Evolutionary conservation across 176 grass and related monocot genomes (phyloP), one percentile per base, ranked within the genome.

Genomic region (Musa beccarii): DNA sequence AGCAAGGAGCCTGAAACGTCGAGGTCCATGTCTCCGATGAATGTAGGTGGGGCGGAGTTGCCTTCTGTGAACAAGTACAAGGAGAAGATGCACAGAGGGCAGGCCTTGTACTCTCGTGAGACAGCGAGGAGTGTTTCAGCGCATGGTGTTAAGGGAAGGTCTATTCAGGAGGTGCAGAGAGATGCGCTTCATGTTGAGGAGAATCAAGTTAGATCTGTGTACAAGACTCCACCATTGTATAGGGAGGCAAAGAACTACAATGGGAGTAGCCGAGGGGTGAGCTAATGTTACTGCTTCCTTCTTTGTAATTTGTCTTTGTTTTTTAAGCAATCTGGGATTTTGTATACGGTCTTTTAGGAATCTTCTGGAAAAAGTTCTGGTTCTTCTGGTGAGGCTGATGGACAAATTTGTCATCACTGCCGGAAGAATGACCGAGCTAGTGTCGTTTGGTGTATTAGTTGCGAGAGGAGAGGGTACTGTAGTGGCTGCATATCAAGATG

Each of bases 391-490:
- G 72, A 49, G 15, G 65, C 52, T 22, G 63, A 57, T 28, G 54
- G 20, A 19, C 51, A 51, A 25, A 93, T 63, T 53, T 98, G 94
- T 75, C 95, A 99, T 83, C 90, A 99, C 72, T 99, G 95, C 83
- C 82, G 84, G 52, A 90, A 73, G 68, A 82, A 34, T 29, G 81
- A 66, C 49, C 43, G 43, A 52, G n/a, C 51, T 14, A 75, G 70
- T 71, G 68, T 82, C 69, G 26, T 86, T 22, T 97, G 87, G 84
- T 98, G 95, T 55, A 59, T 61, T 21, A 93, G 84, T 76, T 98
- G 95, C 25, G 88, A 89, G 11, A 82, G 87, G 56, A 98, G 86
- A 75, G 90, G 86, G 1, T 98, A 98, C 67, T 98, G 95, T n/a
- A 9, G 24, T 12, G 49, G 53, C 23, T 98, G 95, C 84, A 82